Evolutionary conservation across 2,329 filamentous ascomycete species (phyloP).

Genomic region (Diaporthe amygdali): DNA sequence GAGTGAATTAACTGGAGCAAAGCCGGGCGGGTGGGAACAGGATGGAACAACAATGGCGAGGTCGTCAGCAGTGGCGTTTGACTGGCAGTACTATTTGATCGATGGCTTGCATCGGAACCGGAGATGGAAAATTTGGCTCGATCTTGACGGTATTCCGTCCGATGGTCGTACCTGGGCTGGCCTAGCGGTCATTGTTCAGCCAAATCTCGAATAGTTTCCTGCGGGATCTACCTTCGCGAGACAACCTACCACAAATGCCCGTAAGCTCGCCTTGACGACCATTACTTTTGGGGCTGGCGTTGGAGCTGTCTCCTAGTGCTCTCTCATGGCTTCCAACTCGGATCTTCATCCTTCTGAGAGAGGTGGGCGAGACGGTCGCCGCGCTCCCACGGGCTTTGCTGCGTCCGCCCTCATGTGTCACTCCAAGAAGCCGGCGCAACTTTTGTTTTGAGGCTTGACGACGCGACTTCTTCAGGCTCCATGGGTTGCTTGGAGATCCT

Average conservation of each 20-base stretch:
- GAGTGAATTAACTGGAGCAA: constrained; percentile 10
- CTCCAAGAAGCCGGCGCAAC: constrained; percentile 19
- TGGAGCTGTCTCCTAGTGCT: constrained; percentile 29
- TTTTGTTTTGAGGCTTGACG: constrained; percentile 18
- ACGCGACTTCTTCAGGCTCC: constrained; percentile 31
- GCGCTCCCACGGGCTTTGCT: background rate
- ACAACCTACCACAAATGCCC: background rate
- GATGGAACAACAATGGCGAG: constrained; percentile 26
- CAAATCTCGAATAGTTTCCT: too few relatives aligned
- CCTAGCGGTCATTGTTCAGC: background rate
- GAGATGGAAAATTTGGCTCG: background rate
- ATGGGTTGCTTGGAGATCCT: constrained; percentile 27
- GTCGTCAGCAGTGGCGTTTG: background rate
- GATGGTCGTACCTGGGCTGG: background rate
- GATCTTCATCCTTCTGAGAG: constrained; percentile 33
- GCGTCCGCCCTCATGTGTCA: background rate
- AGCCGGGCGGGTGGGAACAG: constrained; percentile 28
- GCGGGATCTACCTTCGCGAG: background rate
- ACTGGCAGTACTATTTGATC: background rate
- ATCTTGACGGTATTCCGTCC: background rate
- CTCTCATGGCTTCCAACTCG: constrained; percentile 42
- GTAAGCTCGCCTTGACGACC: background rate
- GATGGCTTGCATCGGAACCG: background rate
- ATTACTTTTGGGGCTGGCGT: constrained; percentile 4
- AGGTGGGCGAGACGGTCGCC: background rate